Evolutionary conservation across 306 rosid species (phyloP), one percentile per base, ranked within the genome.

Genomic region (Quercus aquifolioides): DNA sequence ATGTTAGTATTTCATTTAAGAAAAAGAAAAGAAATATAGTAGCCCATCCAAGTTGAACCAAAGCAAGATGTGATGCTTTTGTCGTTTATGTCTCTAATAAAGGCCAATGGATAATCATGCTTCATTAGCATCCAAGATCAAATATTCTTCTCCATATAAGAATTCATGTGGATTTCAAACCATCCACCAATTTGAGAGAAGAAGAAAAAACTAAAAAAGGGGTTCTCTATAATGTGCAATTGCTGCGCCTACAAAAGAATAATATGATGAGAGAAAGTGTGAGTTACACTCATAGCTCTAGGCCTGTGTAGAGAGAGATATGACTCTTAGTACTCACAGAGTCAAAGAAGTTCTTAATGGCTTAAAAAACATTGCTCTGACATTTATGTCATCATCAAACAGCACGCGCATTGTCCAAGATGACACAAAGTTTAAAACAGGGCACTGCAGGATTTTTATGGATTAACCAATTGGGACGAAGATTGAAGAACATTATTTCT

Each of bases 371-470:
- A 69, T 85, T 76, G 69, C 76, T 82, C 88, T 90, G 94, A 83
- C 94, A 90, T 41, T 62, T 28, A 55, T 80, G 94, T 86, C 87
- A 88, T 86, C 85, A 69, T 86, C 88, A 84, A 84, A 63, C 15
- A 76, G 89, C 94, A 92, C 84, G 92, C 97, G 91, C 60, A 79
- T 76, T 70, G 62, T 11, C 55, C 71, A 71, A 78, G n/a, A 43
- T 68, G 76, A 76, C 80, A 74, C 62, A 81, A 75, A 86, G 17
- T 59, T 77, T 41, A 8, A 56, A 74, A 63, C 43, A 38, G 57
- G 59, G 72, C 60, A 41, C 46, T 41, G 46, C 46, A 58, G 14
- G 74, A 52, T 57, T 79, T 79, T 56, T 38, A 81, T 83, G 69
- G 74, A 51, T 49, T 10, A 49, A 12, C 54, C 54, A 49, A 49